These are phyloP conservation scores for Globisporangium acanthophoron DNA, from an alignment of 352 stramenopile genomes.

Conservation along the genomic window DNA sequence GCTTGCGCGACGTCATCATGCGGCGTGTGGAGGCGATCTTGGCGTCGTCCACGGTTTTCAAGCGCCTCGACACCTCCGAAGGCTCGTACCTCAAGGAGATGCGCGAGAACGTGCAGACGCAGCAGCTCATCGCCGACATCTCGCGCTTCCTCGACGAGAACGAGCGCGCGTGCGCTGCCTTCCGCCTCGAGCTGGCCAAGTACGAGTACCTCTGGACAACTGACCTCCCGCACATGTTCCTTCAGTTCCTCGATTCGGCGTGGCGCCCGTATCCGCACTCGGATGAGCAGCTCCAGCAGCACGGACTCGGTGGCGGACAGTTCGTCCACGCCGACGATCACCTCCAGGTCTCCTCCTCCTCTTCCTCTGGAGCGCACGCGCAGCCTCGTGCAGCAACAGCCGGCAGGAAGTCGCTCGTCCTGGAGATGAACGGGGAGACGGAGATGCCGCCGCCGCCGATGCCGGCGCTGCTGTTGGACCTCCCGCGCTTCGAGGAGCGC, in stretches of 20 bases:
- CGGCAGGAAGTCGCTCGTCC: constrained; percentile 4
- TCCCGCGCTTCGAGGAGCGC: constrained; percentile 87
- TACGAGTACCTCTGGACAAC: constrained; percentile 93
- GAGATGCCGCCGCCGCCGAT: constrained; percentile 38
- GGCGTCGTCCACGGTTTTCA: constrained; percentile 61
- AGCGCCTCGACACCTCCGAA: constrained; percentile 81
- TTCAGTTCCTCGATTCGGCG: constrained; percentile 66
- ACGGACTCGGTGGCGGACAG: constrained; percentile 13
- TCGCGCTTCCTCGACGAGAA: constrained; percentile 79
- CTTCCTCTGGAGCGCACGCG: background rate
- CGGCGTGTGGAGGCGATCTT: constrained; percentile 65
- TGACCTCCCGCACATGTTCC: constrained; percentile 86
- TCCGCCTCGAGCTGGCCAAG: constrained; percentile 70
- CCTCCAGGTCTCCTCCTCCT: constrained; percentile 14
- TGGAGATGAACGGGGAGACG: background rate
- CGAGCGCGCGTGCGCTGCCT: constrained; percentile 54
- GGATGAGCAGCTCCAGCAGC: background rate
- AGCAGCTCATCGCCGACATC: constrained; percentile 73
- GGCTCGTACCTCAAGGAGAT: constrained; percentile 89
- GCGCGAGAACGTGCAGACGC: constrained; percentile 75
- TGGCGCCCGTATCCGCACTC: constrained; percentile 45
- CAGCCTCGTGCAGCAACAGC: background rate
- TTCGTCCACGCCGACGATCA: constrained; percentile 23
- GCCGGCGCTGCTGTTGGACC: constrained; percentile 66
- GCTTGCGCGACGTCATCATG: constrained; percentile 62